A percentile compares a stretch with the other conserved stretches of the same genome.
These are phyloP conservation scores for Saturnispora halmiae DNA, from an alignment of 805 yeast species.

Conservation along the genomic window DNA sequence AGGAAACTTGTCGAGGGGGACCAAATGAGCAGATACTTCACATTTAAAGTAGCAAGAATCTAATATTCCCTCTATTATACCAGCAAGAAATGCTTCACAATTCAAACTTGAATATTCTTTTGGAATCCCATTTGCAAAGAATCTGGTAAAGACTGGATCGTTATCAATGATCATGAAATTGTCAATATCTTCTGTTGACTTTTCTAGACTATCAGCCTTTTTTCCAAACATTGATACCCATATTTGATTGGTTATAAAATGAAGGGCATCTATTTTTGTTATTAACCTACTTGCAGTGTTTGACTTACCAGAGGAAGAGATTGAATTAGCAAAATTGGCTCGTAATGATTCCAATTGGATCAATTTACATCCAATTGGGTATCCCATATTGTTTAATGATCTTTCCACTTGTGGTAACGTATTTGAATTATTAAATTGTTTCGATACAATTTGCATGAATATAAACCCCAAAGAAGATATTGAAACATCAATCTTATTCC, in stretches of 20 bases:
- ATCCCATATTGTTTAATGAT: conserved; percentile 60
- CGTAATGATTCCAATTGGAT: conserved; percentile 62
- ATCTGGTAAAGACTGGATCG: conserved; percentile 60
- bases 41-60: conserved; percentile 68
- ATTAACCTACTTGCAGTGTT: conserved; percentile 59
- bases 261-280: conserved; percentile 62
- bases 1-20: conserved; percentile 50
- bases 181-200: conserved; percentile 47
- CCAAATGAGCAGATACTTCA: conserved; percentile 74
- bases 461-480: conserved; percentile 58
- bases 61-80: conserved; percentile 73
- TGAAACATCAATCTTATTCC: conserved; percentile 60
- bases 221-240: conserved; percentile 74
- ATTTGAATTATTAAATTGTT: conserved; percentile 50
- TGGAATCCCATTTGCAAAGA: conserved; percentile 53
- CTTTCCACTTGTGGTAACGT: conserved; percentile 61
- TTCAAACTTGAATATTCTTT: conserved; percentile 68
- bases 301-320: conserved; percentile 46
- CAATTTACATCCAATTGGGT: conserved; percentile 63
- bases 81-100: conserved; percentile 79
- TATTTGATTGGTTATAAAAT: conserved; percentile 61
- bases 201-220: conserved; percentile 43
- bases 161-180: conserved; percentile 75
- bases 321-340: conserved; percentile 40
- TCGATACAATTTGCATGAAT: conserved; percentile 61